phyloP scores from a whole-genome alignment of 2,329 filamentous ascomycete species.

The Dothideomycetes sp. region DNA sequence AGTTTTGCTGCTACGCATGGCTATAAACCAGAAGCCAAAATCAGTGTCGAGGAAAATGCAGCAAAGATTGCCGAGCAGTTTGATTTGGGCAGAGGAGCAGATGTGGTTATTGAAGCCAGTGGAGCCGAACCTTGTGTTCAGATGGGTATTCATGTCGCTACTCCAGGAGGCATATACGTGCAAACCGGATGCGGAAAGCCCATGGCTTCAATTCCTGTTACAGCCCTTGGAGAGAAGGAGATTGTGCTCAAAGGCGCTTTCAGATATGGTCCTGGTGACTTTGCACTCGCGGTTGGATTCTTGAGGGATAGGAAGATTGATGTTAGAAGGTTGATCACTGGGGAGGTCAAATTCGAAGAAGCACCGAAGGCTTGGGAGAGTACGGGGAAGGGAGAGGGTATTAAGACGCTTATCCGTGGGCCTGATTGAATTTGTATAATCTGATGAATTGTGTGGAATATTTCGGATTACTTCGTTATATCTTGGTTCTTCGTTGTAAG shows the following conservation, averaged over 20 bases:
- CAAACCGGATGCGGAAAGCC: constrained; percentile 85
- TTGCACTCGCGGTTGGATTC: constrained; percentile 71
- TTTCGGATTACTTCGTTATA: no score
- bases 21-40: constrained; percentile 51
- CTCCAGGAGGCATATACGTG: constrained; percentile 45
- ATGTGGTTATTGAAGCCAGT: constrained; percentile 40
- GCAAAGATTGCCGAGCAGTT: constrained; percentile 54
- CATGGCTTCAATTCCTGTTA: constrained; percentile 86
- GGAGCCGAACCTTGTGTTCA: constrained; percentile 42
- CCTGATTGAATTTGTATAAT: constrained; percentile 6
- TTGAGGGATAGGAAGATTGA: constrained; percentile 61
- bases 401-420: constrained; percentile 50
- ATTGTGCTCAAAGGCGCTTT: constrained; percentile 80
- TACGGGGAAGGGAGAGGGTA: constrained; percentile 74
- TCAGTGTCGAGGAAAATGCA: constrained; percentile 62
- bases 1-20: constrained; percentile 63
- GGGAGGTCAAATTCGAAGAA: constrained; percentile 66
- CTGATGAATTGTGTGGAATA: no score
- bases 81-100: constrained; percentile 47
- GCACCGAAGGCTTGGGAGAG: constrained; percentile 81
- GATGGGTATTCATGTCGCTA: constrained; percentile 40
- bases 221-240: constrained; percentile 83
- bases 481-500: no score
- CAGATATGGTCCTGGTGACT: constrained; percentile 81
- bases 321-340: constrained; percentile 70